These are phyloP conservation scores for Cercospora sp. DNA, from an alignment of 2,329 filamentous ascomycete species.

Conservation along the genomic window DNA sequence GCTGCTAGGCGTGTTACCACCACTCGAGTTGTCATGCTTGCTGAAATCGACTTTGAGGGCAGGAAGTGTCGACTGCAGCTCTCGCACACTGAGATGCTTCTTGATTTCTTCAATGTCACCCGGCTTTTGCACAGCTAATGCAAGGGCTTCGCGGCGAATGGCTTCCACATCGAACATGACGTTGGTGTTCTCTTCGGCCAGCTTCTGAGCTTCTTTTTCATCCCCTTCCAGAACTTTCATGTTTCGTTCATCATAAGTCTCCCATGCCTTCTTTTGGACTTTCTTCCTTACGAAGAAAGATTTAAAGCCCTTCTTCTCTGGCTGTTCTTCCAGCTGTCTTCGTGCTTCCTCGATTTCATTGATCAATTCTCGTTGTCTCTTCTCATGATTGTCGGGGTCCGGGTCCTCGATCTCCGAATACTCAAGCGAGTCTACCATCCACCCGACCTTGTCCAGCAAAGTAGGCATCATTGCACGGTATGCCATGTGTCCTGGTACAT, in stretches of 20 bases:
- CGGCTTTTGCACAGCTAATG: slow-evolving; percentile 70
- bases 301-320: slow-evolving; percentile 65
- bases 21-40: slow-evolving; percentile 10
- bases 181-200: slow-evolving; percentile 40
- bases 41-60: slow-evolving; percentile 70
- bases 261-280: slow-evolving; percentile 83
- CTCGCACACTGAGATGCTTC: slow-evolving; percentile 53
- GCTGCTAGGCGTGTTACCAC: slow-evolving; percentile 12
- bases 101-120: slow-evolving; percentile 77
- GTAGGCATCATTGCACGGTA: slow-evolving; percentile 91
- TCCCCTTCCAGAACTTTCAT: slow-evolving; percentile 44
- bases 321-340: slow-evolving; percentile 78
- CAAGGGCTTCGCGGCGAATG: slow-evolving; percentile 68
- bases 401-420: slow-evolving; percentile 97
- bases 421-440: slow-evolving; percentile 88
- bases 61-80: slow-evolving; percentile 84
- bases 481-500: slow-evolving; percentile 92
- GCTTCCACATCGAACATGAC: slow-evolving; percentile 95
- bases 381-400: slow-evolving; percentile 86
- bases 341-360: slow-evolving; percentile 95
- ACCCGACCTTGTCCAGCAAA: slow-evolving; percentile 82
- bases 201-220: slow-evolving; percentile 48
- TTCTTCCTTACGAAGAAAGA: slow-evolving; percentile 83
- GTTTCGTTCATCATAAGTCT: slow-evolving; percentile 77
- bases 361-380: slow-evolving; percentile 88